Evolutionary conservation across 352 stramenopile genomes (phyloP).

Genomic region (Blastocystis sp.): DNA sequence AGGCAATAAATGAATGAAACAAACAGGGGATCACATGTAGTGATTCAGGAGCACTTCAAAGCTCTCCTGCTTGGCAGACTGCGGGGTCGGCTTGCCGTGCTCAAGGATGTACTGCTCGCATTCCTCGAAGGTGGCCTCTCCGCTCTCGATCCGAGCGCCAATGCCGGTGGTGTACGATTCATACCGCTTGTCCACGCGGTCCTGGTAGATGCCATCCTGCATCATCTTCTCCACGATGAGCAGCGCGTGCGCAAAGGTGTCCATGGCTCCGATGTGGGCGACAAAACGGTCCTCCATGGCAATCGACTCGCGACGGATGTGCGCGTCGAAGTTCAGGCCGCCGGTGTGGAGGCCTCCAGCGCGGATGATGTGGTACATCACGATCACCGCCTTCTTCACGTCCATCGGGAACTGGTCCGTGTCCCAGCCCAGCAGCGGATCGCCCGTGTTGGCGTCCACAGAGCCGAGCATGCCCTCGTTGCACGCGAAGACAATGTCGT

Average conservation of each 20-base stretch:
- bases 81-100: slow-evolving; percentile 76
- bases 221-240: slow-evolving; percentile 78
- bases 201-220: slow-evolving; percentile 75
- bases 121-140: slow-evolving; percentile 77
- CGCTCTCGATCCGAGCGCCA: slow-evolving; percentile 76
- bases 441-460: slow-evolving; percentile 83
- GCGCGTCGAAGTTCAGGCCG: slow-evolving; percentile 83
- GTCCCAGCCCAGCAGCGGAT: slow-evolving; percentile 77
- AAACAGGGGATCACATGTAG: slow-evolving; percentile 69
- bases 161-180: slow-evolving; percentile 77
- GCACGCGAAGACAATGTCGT: slow-evolving; percentile 80
- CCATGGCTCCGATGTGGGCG: slow-evolving; percentile 82
- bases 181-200: slow-evolving; percentile 77
- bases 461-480: slow-evolving; percentile 80
- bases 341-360: slow-evolving; percentile 77
- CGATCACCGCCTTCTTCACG: slow-evolving; percentile 77
- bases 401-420: slow-evolving; percentile 83
- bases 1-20: background rate
- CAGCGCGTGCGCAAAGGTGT: slow-evolving; percentile 79
- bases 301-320: slow-evolving; percentile 80
- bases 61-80: slow-evolving; percentile 79
- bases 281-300: slow-evolving; percentile 81
- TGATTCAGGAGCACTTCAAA: slow-evolving; percentile 78
- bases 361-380: slow-evolving; percentile 80
- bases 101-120: slow-evolving; percentile 74